Percentiles rank a stretch among this genome's conserved stretches.
Evolutionary conservation across 306 rosid genomes (phyloP).

Genomic region (Rubus parviflorus): DNA sequence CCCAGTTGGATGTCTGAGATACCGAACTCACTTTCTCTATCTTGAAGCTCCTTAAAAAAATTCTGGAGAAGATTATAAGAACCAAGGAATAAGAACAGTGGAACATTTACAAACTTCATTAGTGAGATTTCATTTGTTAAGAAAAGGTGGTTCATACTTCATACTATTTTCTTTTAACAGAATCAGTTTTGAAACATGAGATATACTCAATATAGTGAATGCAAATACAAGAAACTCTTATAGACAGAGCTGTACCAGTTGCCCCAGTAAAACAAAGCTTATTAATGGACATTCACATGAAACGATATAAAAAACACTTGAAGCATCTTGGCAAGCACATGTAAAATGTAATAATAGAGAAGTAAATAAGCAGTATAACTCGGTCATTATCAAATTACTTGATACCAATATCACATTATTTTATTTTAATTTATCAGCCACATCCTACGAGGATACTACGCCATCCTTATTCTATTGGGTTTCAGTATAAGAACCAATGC

Average conservation of each 20-base stretch:
- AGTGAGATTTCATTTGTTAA: conserved; percentile 1
- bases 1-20: conserved; percentile 84
- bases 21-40: conserved; percentile 66
- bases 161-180: neutral
- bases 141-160: neutral
- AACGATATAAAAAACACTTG: neutral
- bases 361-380: neutral
- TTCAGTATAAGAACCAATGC: neutral
- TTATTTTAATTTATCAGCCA: neutral
- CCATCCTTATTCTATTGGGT: neutral
- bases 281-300: neutral
- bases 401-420: neutral
- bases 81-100: neutral
- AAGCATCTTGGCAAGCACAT: neutral
- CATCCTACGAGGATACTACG: neutral
- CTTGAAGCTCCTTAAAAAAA: conserved; percentile 70
- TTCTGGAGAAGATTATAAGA: conserved; percentile 34
- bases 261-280: neutral
- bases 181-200: neutral
- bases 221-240: neutral
- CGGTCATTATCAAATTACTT: neutral
- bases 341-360: neutral
- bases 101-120: neutral
- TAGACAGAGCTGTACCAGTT: neutral
- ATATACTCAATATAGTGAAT: neutral